A percentile compares a stretch with the other conserved stretches of the same genome.
Conservation (phyloP, 441 rosid species). For the Eutrema salsugineum region DNA sequence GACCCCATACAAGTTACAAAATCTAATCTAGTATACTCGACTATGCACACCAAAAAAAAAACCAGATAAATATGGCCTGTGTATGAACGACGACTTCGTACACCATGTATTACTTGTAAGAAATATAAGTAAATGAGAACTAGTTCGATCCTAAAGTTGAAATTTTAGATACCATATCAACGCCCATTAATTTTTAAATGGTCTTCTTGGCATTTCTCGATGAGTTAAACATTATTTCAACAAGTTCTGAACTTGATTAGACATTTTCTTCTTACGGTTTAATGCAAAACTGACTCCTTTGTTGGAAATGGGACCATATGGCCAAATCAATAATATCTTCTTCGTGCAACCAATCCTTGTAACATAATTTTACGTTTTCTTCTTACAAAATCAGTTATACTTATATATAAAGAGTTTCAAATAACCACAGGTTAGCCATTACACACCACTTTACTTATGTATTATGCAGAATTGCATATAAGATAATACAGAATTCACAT, state of each 20-base stretch:
- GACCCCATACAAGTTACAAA: neutral
- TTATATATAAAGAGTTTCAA: neutral
- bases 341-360: neutral
- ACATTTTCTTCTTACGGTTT: slow-evolving; percentile 20
- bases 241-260: slow-evolving; percentile 25
- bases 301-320: slow-evolving; percentile 34
- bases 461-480: neutral
- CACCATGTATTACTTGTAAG: neutral
- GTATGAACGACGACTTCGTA: neutral
- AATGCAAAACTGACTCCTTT: slow-evolving; percentile 32
- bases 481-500: slow-evolving; percentile 2
- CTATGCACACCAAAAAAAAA: neutral
- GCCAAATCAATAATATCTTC: slow-evolving; percentile 13
- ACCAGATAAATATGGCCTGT: neutral
- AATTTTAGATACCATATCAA: neutral
- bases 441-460: neutral
- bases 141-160: slow-evolving; percentile 18
- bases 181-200: slow-evolving; percentile 3
- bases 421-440: neutral
- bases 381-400: neutral
- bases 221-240: slow-evolving; percentile 16
- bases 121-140: slow-evolving; percentile 11
- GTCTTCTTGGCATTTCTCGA: slow-evolving; percentile 11
- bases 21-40: neutral
- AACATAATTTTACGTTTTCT: neutral